Conservation (phyloP, 805 yeast species). For the Metschnikowia henanensis region DNA sequence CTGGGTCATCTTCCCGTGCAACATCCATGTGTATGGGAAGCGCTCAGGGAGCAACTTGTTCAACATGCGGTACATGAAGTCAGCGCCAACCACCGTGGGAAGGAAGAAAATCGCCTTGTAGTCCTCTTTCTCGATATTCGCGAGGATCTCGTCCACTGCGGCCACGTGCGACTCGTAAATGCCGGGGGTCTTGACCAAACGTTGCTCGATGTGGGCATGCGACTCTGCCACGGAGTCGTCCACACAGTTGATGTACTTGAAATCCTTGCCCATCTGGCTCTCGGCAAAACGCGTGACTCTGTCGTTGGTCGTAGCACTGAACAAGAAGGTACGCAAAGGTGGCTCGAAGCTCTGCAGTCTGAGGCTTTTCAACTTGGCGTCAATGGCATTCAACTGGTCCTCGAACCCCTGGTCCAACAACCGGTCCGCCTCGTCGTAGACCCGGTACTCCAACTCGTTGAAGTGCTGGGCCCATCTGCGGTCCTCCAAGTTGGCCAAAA, state of each 20-base stretch:
- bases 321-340: slow-evolving; percentile 65
- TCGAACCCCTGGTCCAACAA: slow-evolving; percentile 80
- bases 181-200: slow-evolving; percentile 52
- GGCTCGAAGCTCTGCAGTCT: slow-evolving; percentile 21
- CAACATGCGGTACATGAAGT: slow-evolving; percentile 50
- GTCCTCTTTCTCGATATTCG: slow-evolving; percentile 31
- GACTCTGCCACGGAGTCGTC: slow-evolving; percentile 68
- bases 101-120: slow-evolving; percentile 84
- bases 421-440: slow-evolving; percentile 92
- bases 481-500: slow-evolving; percentile 57
- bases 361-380: slow-evolving; percentile 44
- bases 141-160: slow-evolving; percentile 47
- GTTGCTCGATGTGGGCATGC: slow-evolving; percentile 76
- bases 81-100: slow-evolving; percentile 73
- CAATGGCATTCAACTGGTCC: slow-evolving; percentile 59
- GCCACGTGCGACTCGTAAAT: slow-evolving; percentile 61
- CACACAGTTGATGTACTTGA: slow-evolving; percentile 70
- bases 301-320: slow-evolving; percentile 84
- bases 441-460: slow-evolving; percentile 55
- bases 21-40: slow-evolving; percentile 19
- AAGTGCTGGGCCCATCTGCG: slow-evolving; percentile 49
- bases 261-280: slow-evolving; percentile 50
- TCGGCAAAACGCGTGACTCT: slow-evolving; percentile 67
- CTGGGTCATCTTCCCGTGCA: slow-evolving; percentile 80
- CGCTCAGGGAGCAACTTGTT: slow-evolving; percentile 11